Evolutionary conservation across 2,329 filamentous ascomycete genomes (phyloP), one percentile per base, ranked within the genome.

Genomic region (Fusarium kyushuense): DNA sequence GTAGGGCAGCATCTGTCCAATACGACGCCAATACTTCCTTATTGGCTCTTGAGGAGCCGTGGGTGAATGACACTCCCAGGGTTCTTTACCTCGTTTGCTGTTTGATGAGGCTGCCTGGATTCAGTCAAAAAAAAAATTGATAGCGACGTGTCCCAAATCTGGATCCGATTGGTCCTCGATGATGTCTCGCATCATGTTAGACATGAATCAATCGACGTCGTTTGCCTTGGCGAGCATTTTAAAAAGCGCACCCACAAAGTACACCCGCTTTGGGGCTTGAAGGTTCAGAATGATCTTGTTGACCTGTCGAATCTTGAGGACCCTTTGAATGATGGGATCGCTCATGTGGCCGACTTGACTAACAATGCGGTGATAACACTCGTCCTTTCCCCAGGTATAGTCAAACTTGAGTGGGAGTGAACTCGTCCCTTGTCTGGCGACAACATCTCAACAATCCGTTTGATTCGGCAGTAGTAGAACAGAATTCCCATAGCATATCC

Each of bases 141-240:
- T 40, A 1, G 42, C 61, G 42, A 62, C 17, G 9, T n/a, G 43
- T 23, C 48, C 33, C 10, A 51, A 17, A 6, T 38, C 33, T 11
- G 19, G 5, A 14, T 38, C 29, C 8, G 16, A 12, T 8, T 17
- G 11, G 13, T 27, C 33, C 1, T 9, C 3, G 0, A 16, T 9
- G n/a, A 49, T 1, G 4, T 29, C 4, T 8, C 6, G 14, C 2
- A 47, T 11, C 17, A 63, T 45, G 6, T 8, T n/a, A 4, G 4
- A 5, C 14, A 64, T 36, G 6, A 53, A 16, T 8, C 1, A 1
- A 6, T 69, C 63, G 2, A 21, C 62, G 19, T 64, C 62, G 7
- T 46, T 27, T 14, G 30, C 27, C 57, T 69, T 69, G 17, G 57
- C 62, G 13, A 69, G 21, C 48, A 69, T 67, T 49, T 61, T 56